Evolutionary conservation across 129 eudicot genomes (phyloP), one percentile per base, ranked within the genome.

Genomic region (Chrysanthemum makinoi): DNA sequence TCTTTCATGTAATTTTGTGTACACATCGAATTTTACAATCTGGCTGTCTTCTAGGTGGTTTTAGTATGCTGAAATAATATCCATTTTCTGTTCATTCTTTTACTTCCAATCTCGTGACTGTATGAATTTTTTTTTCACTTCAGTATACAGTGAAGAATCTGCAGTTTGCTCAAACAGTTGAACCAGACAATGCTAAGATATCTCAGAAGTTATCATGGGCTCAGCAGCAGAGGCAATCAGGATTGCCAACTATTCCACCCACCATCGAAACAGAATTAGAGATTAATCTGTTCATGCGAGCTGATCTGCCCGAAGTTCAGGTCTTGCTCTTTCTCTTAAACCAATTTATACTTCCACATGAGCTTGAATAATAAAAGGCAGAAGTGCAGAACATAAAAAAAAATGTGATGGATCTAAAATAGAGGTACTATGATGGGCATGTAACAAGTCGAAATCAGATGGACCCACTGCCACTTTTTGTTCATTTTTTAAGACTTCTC

Each of bases 81-180:
- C 57, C 57, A 13, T 52, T 52, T 52, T 52, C 57, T 13, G 15
- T 52, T 52, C 15, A 11, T 58, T 58, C 15, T 58, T 58, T 15
- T 58, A 58, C n/a, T 58, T 58, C 30, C 10, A 16, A 1, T 56
- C 4, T 60, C 10, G 0, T 60, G 44, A 60, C 65, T 35, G 14
- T 56, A 8, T 55, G 11, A 22, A 2, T 9, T 59, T 17, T 12
- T 10, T 22, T 47, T 47, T 69, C 33, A 19, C n/a, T 77, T 54
- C 90, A 93, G 98, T 93, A 93, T 70, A 93, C 98, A 20, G 95
- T 85, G 83, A 89, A 93, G 88, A 93, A 93, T 82, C 72, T 93
- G 91, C 96, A 89, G 86, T 93, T 93, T 85, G 98, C 98, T 35
- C 83, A 74, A 83, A 93, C 95, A 16, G 91, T 93, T 78, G 98